Base-by-base conservation (phyloP, 352 stramenopile genomes). In the Phytophthora colocasiae region DNA sequence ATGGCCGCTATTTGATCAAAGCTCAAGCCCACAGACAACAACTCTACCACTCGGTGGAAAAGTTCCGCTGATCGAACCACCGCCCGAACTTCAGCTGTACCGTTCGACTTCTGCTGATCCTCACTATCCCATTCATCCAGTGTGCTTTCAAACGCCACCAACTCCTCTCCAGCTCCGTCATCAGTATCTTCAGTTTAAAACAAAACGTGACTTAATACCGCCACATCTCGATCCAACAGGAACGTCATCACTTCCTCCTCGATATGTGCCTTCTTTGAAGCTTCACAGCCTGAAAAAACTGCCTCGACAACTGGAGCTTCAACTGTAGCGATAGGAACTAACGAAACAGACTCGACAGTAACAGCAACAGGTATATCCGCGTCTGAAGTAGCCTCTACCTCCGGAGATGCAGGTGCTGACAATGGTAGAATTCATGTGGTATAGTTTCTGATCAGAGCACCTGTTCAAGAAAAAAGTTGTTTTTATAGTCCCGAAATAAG, bases 161-260 rank as follows among this genome's bases (percentile, higher is more conserved):
- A 15, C 4, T 38, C 14, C 1, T 24, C 17, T 2, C 26, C 36
- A 50, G 14, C 31, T 1, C 15, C 47, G 27, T 14, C 29, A 46
- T 48, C 48, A 29, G 22, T n/a, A 48, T 55, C 54, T 52, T 65
- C 62, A 17, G 34, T 26, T 46, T 22, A 8, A 22, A 58, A 62
- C 14, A 72, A 10, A 7, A 67, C 38, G 15, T 63, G 38, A n/a
- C 54, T 38, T 31, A 72, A 47, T 19, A 36, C 57, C 22, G 70
- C 60, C 47, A 70, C 59, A 9, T 69, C 48, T 62, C 59, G 66
- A 58, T 73, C 59, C 17, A 73, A 48, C 12, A 73, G 39, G 22
- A 70, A 73, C 10, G 41, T 55, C 46, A 46, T 12, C 41, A 24
- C 45, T 12, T 47, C 29, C 6, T 26, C 10, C 1, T 29, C 47